Evolutionary conservation across 345 rosid genomes (phyloP), one percentile per base, ranked within the genome.

Genomic region (Salix koriyanagi): DNA sequence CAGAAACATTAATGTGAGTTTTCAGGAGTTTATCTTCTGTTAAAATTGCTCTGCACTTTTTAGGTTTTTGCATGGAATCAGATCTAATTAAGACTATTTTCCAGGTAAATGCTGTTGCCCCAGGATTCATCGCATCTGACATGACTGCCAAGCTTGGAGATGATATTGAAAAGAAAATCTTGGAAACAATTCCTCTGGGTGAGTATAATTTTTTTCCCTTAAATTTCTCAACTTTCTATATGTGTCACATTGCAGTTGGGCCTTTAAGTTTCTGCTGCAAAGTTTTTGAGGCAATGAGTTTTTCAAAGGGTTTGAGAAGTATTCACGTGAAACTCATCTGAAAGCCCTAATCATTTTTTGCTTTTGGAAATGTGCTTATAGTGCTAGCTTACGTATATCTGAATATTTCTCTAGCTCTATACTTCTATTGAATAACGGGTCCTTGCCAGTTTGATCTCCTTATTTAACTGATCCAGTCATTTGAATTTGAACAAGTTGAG

Each of bases 21-120:
- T 72, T 77, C 75, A 54, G 39, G 41, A 70, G 48, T 73, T 13
- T 68, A 71, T 16, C 62, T 41, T 77, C 28, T n/a, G 61, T 78
- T 76, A 28, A 7, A 37, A 39, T 65, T 2, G 48, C 68, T 46
- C 7, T 10, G 18, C 21, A 66, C 8, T 19, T 56, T 54, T 12
- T 37, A 69, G 18, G 48, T 58, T 32, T 13, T 32, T 72, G 60
- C 65, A 39, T 58, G 62, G 30, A 50, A 62, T 69, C 37, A 41
- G 7, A 65, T 77, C 70, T 79, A 60, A 79, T 71, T 70, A 36
- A 25, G 23, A 37, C 67, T 6, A 0, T 79, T 60, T 77, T 83
- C 69, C 83, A 92, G 97, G 98, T 94, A 79, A 96, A 92, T 85
- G 97, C 92, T 76, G 79, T 93, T 80, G 95, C 98, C 48, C 97